Conservation (phyloP, 768 basidiomycete genomes). For the Pleurotus pulmonarius region DNA sequence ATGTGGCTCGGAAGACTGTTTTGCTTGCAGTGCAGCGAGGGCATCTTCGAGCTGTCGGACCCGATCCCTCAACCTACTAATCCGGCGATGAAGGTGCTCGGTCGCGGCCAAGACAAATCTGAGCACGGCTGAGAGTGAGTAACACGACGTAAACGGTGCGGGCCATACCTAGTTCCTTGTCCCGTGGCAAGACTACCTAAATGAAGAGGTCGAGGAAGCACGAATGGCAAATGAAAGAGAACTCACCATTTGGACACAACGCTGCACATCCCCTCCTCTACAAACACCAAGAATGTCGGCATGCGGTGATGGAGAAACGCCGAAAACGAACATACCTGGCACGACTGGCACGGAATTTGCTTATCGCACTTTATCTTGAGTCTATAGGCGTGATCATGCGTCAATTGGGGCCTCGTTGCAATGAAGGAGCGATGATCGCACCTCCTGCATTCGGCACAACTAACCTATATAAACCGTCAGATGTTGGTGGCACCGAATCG, state of each 20-base stretch:
- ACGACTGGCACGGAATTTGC: conserved; percentile 75
- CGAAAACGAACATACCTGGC: conserved; percentile 43
- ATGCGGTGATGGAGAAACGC: conserved; percentile 6
- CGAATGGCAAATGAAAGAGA: conserved; percentile 1
- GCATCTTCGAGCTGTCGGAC: conserved; percentile 64
- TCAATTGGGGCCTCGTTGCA: conserved; percentile 12
- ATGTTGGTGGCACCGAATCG: neutral
- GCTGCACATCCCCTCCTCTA: conserved; percentile 67
- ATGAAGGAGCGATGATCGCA: conserved; percentile 47
- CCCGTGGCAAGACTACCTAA: conserved; percentile 74
- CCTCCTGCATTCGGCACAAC: conserved; percentile 76
- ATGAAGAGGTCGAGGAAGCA: conserved; percentile 1
- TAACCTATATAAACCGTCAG: conserved; percentile 42
- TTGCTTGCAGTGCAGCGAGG: conserved; percentile 44
- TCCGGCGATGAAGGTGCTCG: conserved; percentile 59
- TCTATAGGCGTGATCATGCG: conserved; percentile 29
- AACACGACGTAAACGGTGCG: neutral
- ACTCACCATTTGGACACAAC: conserved; percentile 67
- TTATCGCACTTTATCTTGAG: conserved; percentile 84
- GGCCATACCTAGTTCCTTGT: conserved; percentile 61
- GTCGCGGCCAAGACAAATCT: conserved; percentile 61
- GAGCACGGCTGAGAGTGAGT: neutral
- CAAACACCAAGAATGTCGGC: conserved; percentile 4
- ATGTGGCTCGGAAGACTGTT: conserved; percentile 50
- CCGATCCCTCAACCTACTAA: conserved; percentile 47